Percentiles rank a stretch among this genome's conserved stretches.
phyloP scores from a whole-genome alignment of 2,329 filamentous ascomycete genomes.

The Beauveria caledonica region DNA sequence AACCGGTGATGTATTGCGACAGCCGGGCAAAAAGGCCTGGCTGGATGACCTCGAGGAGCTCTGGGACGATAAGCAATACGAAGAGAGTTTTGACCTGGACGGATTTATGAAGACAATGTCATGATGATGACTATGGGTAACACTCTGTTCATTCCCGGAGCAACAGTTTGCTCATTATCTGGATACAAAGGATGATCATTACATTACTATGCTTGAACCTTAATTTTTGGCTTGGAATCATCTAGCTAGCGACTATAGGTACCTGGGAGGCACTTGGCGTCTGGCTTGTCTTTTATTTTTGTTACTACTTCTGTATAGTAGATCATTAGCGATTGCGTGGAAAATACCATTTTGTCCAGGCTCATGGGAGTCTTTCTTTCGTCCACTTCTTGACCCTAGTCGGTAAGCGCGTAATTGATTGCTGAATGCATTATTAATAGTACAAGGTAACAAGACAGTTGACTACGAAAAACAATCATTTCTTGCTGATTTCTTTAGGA shows the following conservation, averaged over 20 bases:
- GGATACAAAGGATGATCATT: neutral
- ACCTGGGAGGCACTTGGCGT: neutral
- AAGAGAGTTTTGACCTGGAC: slow-evolving; percentile 94
- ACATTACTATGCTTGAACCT: neutral
- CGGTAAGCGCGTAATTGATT: too few species aligned
- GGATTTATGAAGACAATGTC: slow-evolving; percentile 95
- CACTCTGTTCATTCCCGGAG: neutral
- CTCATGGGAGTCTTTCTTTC: neutral
- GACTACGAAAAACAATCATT: too few species aligned
- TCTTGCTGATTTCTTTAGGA: too few species aligned
- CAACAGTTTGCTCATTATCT: neutral
- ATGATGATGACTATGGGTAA: slow-evolving; percentile 16
- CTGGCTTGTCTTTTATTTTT: neutral
- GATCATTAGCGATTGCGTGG: slow-evolving; percentile 10
- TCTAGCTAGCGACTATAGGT: neutral
- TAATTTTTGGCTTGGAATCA: neutral
- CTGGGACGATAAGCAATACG: slow-evolving; percentile 96
- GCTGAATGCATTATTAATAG: too few species aligned
- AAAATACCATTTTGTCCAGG: slow-evolving; percentile 6
- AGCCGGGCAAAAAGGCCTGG: slow-evolving; percentile 95
- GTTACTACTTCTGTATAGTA: slow-evolving; percentile 7
- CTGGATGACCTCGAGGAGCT: slow-evolving; percentile 90
- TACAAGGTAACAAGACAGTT: neutral
- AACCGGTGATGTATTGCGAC: slow-evolving; percentile 82
- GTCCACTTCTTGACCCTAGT: neutral